Base-by-base conservation (phyloP, 2,329 filamentous ascomycete species). In the Neobulgaria alba region DNA sequence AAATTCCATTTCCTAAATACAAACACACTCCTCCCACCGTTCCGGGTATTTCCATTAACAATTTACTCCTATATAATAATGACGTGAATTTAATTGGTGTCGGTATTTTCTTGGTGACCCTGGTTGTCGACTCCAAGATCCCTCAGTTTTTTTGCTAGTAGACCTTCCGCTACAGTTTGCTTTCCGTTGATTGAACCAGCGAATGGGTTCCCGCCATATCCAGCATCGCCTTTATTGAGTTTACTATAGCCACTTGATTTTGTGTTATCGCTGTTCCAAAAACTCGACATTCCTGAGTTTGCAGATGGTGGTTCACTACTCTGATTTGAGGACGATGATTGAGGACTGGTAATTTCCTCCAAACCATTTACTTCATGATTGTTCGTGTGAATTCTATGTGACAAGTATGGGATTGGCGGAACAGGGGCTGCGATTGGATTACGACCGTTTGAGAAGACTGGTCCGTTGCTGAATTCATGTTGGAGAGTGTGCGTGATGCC, bases 91-190 rank as follows among this genome's bases (percentile, higher is more conserved):
- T 35, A 56, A 36, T 48, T 38, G 21, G 39, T 39, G 41, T 54
- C 51, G n/a, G 45, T 23, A 17, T 39, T 23, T 35, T 54, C 53
- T 36, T 49, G 46, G 18, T 34, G 42, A 38, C 29, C 36, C 12
- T 30, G 45, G 17, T 41, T 15, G 15, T 48, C 48, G n/a, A 57
- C 53, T 23, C 53, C 58, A 4, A 60, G 47, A 29, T 76, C 74
- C 49, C 77, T 72, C 33, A 90, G 63, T 42, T 78, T 72, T 57
- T 77, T 77, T 9, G 85, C 85, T 12, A 92, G 64, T 12, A 92
- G 61, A 2, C 84, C 76, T 53, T 86, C 80, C 3, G 74, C 68
- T 1, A 63, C 63, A n/a, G 61, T 65, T 2, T 62, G 55, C 45
- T 61, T 61, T 26, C 64, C 64, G 50, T 62, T 58, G 21, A 58